Base-by-base conservation (phyloP, 2,329 filamentous ascomycete species). In the Diplodia mutila region DNA sequence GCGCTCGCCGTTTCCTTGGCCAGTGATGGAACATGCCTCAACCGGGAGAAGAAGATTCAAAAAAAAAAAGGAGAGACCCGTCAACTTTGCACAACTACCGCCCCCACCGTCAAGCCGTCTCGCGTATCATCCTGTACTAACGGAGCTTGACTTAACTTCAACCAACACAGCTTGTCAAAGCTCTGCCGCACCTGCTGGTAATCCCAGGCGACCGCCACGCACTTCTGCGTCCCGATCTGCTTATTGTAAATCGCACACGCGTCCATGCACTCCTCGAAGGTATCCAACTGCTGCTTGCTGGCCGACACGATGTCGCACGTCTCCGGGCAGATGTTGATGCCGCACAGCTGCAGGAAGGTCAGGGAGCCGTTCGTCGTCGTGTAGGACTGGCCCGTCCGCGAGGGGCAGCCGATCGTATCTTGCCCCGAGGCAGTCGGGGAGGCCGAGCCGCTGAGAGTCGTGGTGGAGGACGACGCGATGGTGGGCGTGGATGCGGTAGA, bases 131-230 rank as follows among this genome's bases (percentile, higher is more conserved):
- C 61, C 49, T 32, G n/a, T 2, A 46, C 61, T 1, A 65, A 23
- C 21, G 61, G 48, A 18, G 51, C 51, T 16, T 54, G 48, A 23
- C 48, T 54, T 21, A 53, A 51, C 61, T 65, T 65, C 61, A 54
- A 16, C 61, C 61, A 65, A 12, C 61, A 65, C 21, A 32, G 8
- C 6, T 54, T 65, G n/a, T 54, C 46, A 18, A 65, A 65, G 12
- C 61, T 65, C 61, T 29, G 48, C 32, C 61, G 49, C 61, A 65
- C 61, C 23, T 65, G 61, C 23, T 65, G 61, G 32, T 65, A 65
- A 34, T 65, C 61, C 61, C 61, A 65, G 2, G 61, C 48, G 14
- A 65, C 61, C 18, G 61, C 61, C 7, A 54, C 51, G 23, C 61
- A 65, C 23, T 65, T 65, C 23, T 65, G 61, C 8, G 61, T 53